These are phyloP conservation scores for Fusarium domesticum DNA, from an alignment of 2,329 filamentous ascomycete genomes.

Conservation along the genomic window DNA sequence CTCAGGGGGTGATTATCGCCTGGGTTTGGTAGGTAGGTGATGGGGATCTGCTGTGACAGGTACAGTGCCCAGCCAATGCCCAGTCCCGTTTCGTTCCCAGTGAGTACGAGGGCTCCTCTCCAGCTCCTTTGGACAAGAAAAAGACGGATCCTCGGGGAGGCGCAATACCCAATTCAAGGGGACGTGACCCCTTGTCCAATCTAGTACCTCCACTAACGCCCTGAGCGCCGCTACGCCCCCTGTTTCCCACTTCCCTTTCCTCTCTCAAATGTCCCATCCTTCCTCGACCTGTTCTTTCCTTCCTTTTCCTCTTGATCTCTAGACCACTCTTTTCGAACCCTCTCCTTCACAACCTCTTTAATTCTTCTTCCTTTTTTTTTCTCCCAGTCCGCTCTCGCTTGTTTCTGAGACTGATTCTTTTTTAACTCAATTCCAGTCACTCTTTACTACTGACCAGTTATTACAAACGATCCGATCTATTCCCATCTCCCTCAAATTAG, in stretches of 20 bases:
- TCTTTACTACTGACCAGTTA: constrained; percentile 25
- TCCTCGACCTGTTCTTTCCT: constrained; percentile 7
- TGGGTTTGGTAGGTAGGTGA: not conserved
- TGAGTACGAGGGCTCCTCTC: too few relatives aligned
- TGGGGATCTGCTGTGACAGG: too few relatives aligned
- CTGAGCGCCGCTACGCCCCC: constrained; percentile 13
- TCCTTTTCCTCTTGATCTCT: constrained; percentile 13
- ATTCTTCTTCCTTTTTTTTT: constrained; percentile 21
- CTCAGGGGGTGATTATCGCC: not conserved
- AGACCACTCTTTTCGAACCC: constrained; percentile 18
- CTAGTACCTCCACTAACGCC: constrained; percentile 7
- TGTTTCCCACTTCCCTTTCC: constrained; percentile 15
- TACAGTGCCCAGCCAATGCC: not conserved
- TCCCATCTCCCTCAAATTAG: constrained; percentile 6
- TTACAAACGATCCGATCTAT: constrained; percentile 5
- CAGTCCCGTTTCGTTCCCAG: too few relatives aligned
- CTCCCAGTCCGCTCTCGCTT: constrained; percentile 23
- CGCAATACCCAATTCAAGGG: not conserved
- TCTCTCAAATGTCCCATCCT: constrained; percentile 23
- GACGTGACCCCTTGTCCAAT: not conserved
- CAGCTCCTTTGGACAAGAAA: too few relatives aligned
- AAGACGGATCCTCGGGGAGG: not conserved
- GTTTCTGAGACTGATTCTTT: constrained; percentile 23
- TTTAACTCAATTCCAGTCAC: constrained; percentile 29
- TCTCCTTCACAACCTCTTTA: constrained; percentile 26